Evolutionary conservation across 371 early-diverging fungal genomes (phyloP), one percentile per base, ranked within the genome.

Genomic region (Choanephora cucurbitarum): DNA sequence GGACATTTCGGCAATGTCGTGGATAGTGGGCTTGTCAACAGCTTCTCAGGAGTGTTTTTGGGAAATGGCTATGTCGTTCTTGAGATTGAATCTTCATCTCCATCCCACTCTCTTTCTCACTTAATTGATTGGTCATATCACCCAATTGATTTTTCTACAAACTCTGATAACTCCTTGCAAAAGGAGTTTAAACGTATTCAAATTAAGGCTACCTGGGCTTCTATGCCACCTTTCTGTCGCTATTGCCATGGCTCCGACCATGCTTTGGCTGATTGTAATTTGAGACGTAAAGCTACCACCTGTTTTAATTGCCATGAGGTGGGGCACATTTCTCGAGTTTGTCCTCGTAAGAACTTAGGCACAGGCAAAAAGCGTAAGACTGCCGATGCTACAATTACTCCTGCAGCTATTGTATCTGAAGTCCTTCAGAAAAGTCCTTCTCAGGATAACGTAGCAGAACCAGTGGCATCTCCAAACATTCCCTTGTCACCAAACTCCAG

Each of bases 121-220:
- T 81, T 49, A 75, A 80, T 2, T 79, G 81, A 43, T 80, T 81
- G 17, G 83, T 0, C 24, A 11, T 53, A 53, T 44, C 22, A 14
- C 13, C 53, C 53, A 3, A 13, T 53, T 2, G 33, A 44, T 2
- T 22, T 18, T 14, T 14, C 15, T 19, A 1, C 28, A 1, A 22
- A 6, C 15, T 28, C 28, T 28, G 7, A 28, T 3, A 3, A 5
- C 7, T 1, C 15, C 2, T 4, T 40, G 17, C 14, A 15, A 0
- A 5, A 24, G 1, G 1, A 4, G 0, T 5, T 11, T 5, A 42
- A 52, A 1, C 0, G 18, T 8, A 22, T 52, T n/a, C 15, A 23
- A 5, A 10, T 46, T 23, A 19, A 28, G 0, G 46, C 55, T 11
- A 47, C 47, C 7, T 55, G 47, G 47, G 33, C 41, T 15, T 5